Evolutionary conservation across 2,329 filamentous ascomycete species (phyloP), one percentile per base, ranked within the genome.

Genomic region (Stromatinia cepivora): DNA sequence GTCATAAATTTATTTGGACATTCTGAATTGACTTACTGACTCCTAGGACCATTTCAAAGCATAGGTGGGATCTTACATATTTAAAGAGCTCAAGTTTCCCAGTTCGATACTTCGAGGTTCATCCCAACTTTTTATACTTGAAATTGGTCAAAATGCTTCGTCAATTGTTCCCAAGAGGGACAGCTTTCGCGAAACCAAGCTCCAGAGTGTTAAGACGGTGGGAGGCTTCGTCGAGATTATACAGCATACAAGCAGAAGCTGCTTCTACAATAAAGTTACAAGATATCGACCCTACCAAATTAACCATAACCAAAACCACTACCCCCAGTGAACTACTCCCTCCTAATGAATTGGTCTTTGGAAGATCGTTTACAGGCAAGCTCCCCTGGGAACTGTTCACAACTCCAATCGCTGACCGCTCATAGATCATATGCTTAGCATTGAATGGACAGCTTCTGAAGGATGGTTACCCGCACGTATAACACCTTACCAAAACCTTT

Each of bases 401-500:
- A 61, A 50, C 22, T 46, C 3, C 53, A 15, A 56, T 52, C 69
- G 66, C 66, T 72, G 66, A 58, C 56, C 22, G 45, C 31, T 59
- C 10, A n/a, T 53, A 96, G 95, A 99, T 83, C 95, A 98, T 83
- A 98, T 99, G 94, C 89, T 98, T 77, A 90, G 91, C 70, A 86
- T 97, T 75, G 93, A 97, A 84, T 99, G 95, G 95, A 94, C 91
- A 68, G 88, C 93, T 71, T 83, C 87, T 62, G 84, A 92, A 74
- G 95, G 78, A 70, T 78, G 95, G 95, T 82, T 90, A 54, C 82
- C 89, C 20, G 92, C 94, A 70, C 86, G 88, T 73, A 98, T 99
- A 79, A 89, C 87, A 25, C 95, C 95, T 28, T 98, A 98, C 85
- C 93, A 97, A 82, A 97, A 97, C 82, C 92, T 99, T 76, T 94